Base-by-base conservation (phyloP, 305 asterid species). In the Fraxinus floribunda region DNA sequence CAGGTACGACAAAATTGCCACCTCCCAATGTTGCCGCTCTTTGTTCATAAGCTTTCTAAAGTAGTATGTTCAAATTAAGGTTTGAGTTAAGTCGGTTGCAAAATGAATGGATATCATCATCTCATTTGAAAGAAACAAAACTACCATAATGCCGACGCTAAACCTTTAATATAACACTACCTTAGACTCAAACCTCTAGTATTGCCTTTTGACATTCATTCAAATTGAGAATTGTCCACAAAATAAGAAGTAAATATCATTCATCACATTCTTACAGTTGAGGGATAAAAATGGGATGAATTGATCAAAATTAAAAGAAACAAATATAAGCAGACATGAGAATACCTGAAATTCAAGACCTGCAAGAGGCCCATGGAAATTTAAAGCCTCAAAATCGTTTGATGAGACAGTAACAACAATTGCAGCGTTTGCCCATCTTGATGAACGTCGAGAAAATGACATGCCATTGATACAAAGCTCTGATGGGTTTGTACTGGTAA, bases 371-470 rank as follows among this genome's bases (percentile, higher is more conserved):
- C 99, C 99, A 9, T 79, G 77, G 74, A 88, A 87, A 86, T 84
- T 78, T 79, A 93, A 86, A 83, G 92, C 91, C 75, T 89, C 91
- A 20, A 93, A 92, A 89, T 96, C 99, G 68, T 90, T 88, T 62
- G 97, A 88, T 0, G 98, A 90, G 32, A 92, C 95, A 24, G 92
- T 90, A 52, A 88, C 97, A 32, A 93, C 98, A 73, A 96, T 92
- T 76, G 99, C 98, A 81, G 98, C 97, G 85, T 96, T 96, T 66
- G 98, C 99, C 99, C 99, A 93, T 83, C 83, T 89, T 79, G 99
- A 96, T 52, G 99, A 88, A 80, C 99, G 97, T 60, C 91, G 90
- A 36, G 98, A 96, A 85, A 94, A 96, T 4, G 99, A 96, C 98
- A 96, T 94, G 79, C 98, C 99, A 66, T 96, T 96, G 79, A 96